These are phyloP conservation scores for Gossypium schwendimanii DNA, from an alignment of 441 rosid species.

Conservation along the genomic window DNA sequence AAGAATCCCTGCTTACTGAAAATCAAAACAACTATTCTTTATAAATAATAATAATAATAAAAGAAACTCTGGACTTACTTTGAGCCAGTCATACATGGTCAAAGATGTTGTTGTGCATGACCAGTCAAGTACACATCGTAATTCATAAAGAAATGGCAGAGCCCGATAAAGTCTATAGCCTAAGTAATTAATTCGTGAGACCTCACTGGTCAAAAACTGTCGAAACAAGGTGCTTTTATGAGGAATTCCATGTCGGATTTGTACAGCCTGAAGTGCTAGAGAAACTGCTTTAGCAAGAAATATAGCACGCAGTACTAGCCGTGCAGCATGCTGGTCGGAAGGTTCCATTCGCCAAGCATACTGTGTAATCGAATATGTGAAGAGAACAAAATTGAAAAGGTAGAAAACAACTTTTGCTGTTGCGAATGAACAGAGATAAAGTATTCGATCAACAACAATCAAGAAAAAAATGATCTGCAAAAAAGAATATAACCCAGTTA, in stretches of 20 bases:
- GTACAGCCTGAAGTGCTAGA: constrained; percentile 89
- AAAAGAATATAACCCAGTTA: constrained; percentile 35
- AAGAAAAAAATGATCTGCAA: constrained; percentile 90
- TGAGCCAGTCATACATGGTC: constrained; percentile 99
- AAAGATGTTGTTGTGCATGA: constrained; percentile 97
- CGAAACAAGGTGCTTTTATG: constrained; percentile 88
- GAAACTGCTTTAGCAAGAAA: constrained; percentile 95
- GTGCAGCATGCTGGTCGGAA: constrained; percentile 62
- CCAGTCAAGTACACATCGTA: constrained; percentile 98
- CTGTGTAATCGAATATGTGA: constrained; percentile 74
- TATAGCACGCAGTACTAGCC: constrained; percentile 77
- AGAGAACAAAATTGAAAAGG: constrained; percentile 83
- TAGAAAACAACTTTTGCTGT: constrained; percentile 84
- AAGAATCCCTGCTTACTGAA: constrained; percentile 3
- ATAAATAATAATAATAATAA: not conserved
- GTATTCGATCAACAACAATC: constrained; percentile 90
- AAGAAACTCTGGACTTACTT: constrained; percentile 41
- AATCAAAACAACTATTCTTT: not conserved
- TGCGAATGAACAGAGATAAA: constrained; percentile 95
- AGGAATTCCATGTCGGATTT: constrained; percentile 90
- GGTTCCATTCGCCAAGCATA: constrained; percentile 82
- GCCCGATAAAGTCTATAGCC: constrained; percentile 97
- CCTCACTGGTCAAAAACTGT: constrained; percentile 91
- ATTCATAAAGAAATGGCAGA: constrained; percentile 93
- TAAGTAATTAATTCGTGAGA: constrained; percentile 79